Conservation (phyloP, 202 grass and related monocot species). For the Saccharum hybrid region DNA sequence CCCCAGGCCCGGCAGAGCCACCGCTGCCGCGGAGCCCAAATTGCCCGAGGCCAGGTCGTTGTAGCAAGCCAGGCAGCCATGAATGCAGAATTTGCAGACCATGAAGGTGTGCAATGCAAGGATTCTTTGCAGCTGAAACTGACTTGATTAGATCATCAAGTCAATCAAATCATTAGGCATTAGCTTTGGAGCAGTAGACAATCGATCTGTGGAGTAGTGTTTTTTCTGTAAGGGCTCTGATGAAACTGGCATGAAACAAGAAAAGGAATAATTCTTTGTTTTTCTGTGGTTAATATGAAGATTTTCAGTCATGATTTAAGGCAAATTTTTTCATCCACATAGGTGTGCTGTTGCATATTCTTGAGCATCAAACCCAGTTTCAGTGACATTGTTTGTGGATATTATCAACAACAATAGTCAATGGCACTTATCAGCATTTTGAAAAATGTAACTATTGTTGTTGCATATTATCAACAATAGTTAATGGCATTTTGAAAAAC, state of each 20-base stretch:
- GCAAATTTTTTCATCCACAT: background rate
- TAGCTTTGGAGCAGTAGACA: background rate
- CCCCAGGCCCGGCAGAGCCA: background rate
- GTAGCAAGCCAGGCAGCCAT: background rate
- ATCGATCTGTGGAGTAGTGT: background rate
- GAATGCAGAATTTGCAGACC: background rate
- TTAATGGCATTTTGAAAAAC: no score
- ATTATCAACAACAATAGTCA: no score
- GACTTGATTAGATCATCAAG: no score
- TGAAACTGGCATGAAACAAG: background rate
- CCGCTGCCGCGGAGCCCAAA: no score
- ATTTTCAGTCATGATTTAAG: background rate
- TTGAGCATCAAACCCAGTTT: background rate
- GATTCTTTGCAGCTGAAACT: no score
- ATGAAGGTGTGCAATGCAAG: no score
- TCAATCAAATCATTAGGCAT: background rate
- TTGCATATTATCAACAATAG: no score
- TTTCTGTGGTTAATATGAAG: constrained; percentile 3
- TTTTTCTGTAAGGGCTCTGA: background rate
- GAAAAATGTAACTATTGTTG: no score
- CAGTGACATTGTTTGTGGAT: background rate
- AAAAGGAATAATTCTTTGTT: background rate
- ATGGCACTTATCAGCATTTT: no score
- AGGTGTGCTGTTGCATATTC: background rate
- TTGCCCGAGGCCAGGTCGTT: background rate